Conservation (phyloP, 2,329 filamentous ascomycete species). For the Pleoardoris graminearum region DNA sequence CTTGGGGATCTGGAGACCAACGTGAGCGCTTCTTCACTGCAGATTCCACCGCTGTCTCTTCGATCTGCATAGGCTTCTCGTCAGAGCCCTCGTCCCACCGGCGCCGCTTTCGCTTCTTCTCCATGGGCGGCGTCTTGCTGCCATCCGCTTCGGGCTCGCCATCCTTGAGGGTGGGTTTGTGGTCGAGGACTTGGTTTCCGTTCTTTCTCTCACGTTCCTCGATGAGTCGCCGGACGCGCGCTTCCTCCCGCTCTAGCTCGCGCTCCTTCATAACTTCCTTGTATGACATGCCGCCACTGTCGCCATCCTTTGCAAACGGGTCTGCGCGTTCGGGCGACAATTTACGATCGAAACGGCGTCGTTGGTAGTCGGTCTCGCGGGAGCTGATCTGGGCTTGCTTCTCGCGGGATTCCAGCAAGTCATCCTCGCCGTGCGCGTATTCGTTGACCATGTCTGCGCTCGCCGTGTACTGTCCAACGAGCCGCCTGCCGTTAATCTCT, state of each 20-base stretch:
- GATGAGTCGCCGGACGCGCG: constrained; percentile 78
- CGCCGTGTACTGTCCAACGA: constrained; percentile 95
- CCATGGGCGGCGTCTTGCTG: constrained; percentile 69
- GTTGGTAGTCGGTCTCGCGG: constrained; percentile 96
- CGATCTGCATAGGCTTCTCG: constrained; percentile 22
- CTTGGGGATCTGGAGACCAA: constrained; percentile 12
- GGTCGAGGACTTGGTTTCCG: constrained; percentile 64
- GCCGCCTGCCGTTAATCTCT: constrained; percentile 67
- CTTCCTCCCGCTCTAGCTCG: constrained; percentile 91
- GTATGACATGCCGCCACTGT: constrained; percentile 78
- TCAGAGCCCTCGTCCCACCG: constrained; percentile 84
- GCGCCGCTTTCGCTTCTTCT: constrained; percentile 72
- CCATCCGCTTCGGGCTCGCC: constrained; percentile 67
- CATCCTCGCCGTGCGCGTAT: constrained; percentile 87
- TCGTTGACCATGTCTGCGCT: constrained; percentile 91
- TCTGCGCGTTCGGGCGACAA: constrained; percentile 86
- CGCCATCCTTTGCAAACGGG: constrained; percentile 76
- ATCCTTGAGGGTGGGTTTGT: constrained; percentile 74
- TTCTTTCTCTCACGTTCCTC: constrained; percentile 72
- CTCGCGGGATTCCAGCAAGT: constrained; percentile 82
- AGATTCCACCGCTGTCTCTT: constrained; percentile 26
- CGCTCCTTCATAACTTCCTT: constrained; percentile 87
- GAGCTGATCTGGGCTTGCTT: constrained; percentile 88
- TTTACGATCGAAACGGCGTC: constrained; percentile 82
- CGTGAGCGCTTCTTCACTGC: constrained; percentile 48